Conservation (phyloP, 805 yeast species). For the Jamesozyma hellenica region DNA sequence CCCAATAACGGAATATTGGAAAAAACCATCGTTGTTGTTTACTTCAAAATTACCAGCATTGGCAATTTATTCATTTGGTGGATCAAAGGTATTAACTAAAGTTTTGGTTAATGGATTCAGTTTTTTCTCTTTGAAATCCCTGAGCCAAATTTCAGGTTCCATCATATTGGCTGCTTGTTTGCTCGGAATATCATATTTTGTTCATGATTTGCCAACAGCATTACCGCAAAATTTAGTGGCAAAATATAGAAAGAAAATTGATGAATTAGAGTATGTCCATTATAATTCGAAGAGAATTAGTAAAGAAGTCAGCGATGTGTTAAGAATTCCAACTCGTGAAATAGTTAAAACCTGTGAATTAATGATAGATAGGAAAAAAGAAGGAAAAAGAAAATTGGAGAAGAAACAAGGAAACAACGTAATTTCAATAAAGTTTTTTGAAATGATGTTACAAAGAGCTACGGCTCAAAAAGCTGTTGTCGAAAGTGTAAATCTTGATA, state of each 20-base stretch:
- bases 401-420: conserved; percentile 15
- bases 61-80: conserved; percentile 31
- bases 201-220: conserved; percentile 80
- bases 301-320: conserved; percentile 71
- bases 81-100: conserved; percentile 32
- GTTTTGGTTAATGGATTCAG: conserved; percentile 31
- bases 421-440: conserved; percentile 22
- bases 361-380: conserved; percentile 20
- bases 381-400: conserved; percentile 20
- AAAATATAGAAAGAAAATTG: conserved; percentile 55
- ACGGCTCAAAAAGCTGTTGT: conserved; percentile 15
- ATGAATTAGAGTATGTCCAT: conserved; percentile 66
- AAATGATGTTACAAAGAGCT: conserved; percentile 16
- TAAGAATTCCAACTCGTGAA: conserved; percentile 74
- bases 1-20: conserved; percentile 22
- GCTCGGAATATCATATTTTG: conserved; percentile 49
- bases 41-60: conserved; percentile 29
- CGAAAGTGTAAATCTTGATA: conserved; percentile 22
- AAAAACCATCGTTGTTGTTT: conserved; percentile 26
- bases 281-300: conserved; percentile 68
- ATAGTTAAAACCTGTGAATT: conserved; percentile 34
- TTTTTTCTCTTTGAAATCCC: conserved; percentile 27
- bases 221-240: conserved; percentile 73
- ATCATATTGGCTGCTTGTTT: conserved; percentile 40
- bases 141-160: conserved; percentile 47